Base-by-base conservation (phyloP, 345 rosid species). In the Ceriops zippeliana region DNA sequence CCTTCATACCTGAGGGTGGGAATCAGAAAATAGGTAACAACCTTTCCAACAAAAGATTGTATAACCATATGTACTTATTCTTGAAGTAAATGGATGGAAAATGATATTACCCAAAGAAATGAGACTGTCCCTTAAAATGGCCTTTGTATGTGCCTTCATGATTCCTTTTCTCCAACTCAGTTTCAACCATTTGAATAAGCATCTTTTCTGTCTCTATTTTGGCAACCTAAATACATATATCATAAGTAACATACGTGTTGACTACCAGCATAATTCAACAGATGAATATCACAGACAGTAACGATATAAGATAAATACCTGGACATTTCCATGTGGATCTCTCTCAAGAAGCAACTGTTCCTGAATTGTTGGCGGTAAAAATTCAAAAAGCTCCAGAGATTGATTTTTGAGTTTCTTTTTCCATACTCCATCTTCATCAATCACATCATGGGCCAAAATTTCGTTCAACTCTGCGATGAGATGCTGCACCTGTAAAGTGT, bases 241-340 rank as follows among this genome's bases (percentile, higher is more conserved):
- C 49, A 54, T 58, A 49, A 28, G 32, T 15, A 60, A 47, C 17
- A 42, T 42, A 42, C 5, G 5, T 34, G 54, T 13, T 20, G 17
- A 51, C 34, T 13, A 42, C 49, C 3, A 5, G 52, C 9, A 59
- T 42, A 69, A 49, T 15, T 38, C 10, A 63, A 24, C 0, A 52
- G 68, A 10, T 58, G 59, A 73, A 70, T 66, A 61, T 69, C 21
- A 17, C 35, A 59, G 31, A 58, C 46, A 42, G 20, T 2, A 19
- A 60, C 31, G 9, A 35, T 11, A 32, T 61, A n/a, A 16, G 10
- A 56, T 81, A 42, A 30, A 47, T 71, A 88, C 99, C 98, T 95
- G 99, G 70, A 95, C 99, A 75, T 95, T 95, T 77, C 99, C 99
- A 81, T 95, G 99, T 42, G 98, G 99, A 83, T 95, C 99, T 83